Conservation (phyloP, 2,329 filamentous ascomycete species). For the Microdochium trichocladiopsis region DNA sequence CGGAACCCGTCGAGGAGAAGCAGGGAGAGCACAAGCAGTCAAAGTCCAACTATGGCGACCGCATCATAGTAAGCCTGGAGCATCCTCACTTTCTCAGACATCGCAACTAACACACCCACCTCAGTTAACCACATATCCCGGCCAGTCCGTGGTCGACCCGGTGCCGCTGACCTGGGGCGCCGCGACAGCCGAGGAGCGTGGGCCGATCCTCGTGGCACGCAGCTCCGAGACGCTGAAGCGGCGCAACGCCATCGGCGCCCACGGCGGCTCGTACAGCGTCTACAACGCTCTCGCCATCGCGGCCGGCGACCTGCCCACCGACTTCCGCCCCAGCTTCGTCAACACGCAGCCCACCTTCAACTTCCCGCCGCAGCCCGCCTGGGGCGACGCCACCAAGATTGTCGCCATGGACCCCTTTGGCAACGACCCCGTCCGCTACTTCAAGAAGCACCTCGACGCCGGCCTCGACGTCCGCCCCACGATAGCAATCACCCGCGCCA, state of each 20-base stretch:
- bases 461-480: slow-evolving; percentile 74
- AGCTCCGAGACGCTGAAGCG: slow-evolving; percentile 67
- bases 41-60: neutral
- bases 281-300: slow-evolving; percentile 92
- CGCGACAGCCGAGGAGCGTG: slow-evolving; percentile 64
- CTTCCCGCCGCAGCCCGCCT: slow-evolving; percentile 84
- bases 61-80: neutral
- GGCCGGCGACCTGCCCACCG: neutral
- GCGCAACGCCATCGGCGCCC: slow-evolving; percentile 55
- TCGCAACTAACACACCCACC: neutral
- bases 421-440: slow-evolving; percentile 77
- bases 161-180: slow-evolving; percentile 83
- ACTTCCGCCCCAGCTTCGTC: slow-evolving; percentile 49
- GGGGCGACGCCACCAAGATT: slow-evolving; percentile 87
- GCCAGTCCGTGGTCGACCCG: slow-evolving; percentile 91
- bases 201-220: slow-evolving; percentile 82
- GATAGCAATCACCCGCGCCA: slow-evolving; percentile 85
- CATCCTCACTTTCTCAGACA: neutral
- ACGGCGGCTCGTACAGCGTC: slow-evolving; percentile 89
- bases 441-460: slow-evolving; percentile 46
- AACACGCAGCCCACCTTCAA: slow-evolving; percentile 89
- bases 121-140: slow-evolving; percentile 65
- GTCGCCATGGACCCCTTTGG: slow-evolving; percentile 96
- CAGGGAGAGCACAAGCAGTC: neutral
- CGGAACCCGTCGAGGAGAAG: neutral